A percentile compares a stretch with the other conserved stretches of the same genome.
phyloP scores from a whole-genome alignment of 2,329 filamentous ascomycete genomes.

The Magnaporthiopsis incrustans region DNA sequence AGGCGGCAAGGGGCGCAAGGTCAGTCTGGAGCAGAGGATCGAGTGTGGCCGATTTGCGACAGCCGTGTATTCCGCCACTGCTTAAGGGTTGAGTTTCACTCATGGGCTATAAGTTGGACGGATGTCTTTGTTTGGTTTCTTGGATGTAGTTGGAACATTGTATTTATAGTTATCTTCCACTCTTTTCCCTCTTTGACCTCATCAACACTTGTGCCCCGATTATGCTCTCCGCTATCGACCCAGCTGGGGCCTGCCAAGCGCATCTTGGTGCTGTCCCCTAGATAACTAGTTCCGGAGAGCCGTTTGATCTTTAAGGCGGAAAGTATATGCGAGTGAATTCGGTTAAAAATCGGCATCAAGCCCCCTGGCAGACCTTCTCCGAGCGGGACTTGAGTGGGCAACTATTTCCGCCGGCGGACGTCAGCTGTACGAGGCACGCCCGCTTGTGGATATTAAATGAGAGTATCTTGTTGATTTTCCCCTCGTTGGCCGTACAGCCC shows the following conservation, averaged over 20 bases:
- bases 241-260: no score
- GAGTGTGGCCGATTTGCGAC: constrained; percentile 80
- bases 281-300: no score
- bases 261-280: no score
- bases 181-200: no score
- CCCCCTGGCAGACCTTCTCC: neutral
- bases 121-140: neutral
- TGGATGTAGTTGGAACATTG: neutral
- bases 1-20: constrained; percentile 54
- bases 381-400: neutral
- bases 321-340: no score
- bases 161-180: neutral
- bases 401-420: neutral
- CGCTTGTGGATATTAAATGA: neutral
- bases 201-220: no score
- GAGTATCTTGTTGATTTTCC: neutral
- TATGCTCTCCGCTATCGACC: no score
- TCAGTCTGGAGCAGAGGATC: constrained; percentile 75
- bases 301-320: no score
- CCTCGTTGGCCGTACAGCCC: neutral
- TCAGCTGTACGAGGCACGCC: neutral
- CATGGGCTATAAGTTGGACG: neutral
- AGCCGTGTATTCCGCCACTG: constrained; percentile 62
- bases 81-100: neutral
- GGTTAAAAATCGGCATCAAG: neutral